Evolutionary conservation across 495 filamentous ascomycete genomes (phyloP).

Genomic region (Xeromyces bisporus): DNA sequence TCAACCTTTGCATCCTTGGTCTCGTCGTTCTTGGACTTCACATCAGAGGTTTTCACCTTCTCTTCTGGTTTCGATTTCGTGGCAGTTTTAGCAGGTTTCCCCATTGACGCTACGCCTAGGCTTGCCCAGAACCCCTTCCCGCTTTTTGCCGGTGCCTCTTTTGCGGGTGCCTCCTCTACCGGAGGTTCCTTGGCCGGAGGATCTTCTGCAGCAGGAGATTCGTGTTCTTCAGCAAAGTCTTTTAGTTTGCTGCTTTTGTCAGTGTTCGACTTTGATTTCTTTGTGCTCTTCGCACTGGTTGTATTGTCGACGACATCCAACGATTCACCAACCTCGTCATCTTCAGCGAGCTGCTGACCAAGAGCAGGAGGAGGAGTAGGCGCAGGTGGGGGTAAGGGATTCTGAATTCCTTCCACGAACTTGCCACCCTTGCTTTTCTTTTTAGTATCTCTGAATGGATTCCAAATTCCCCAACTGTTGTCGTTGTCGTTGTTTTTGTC

Average conservation of each 20-base stretch:
- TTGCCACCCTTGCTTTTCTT: conserved; percentile 29
- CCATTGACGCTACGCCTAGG: conserved; percentile 19
- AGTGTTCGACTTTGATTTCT: conserved; percentile 6
- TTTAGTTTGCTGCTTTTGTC: conserved; percentile 6
- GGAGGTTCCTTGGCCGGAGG: too few relatives aligned
- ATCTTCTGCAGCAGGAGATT: conserved; percentile 12
- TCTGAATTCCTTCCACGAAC: conserved; percentile 27
- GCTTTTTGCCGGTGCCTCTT: conserved; percentile 19
- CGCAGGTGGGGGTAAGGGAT: conserved; percentile 34
- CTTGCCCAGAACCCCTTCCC: conserved; percentile 31
- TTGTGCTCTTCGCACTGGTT: conserved; percentile 18
- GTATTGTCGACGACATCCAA: conserved; percentile 20
- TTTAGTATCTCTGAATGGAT: conserved; percentile 21
- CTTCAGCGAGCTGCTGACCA: conserved; percentile 21
- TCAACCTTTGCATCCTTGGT: conserved; percentile 12
- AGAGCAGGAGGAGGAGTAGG: conserved; percentile 35
- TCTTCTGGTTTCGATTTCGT: conserved; percentile 23
- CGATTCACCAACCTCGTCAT: conserved; percentile 12
- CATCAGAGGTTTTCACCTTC: conserved; percentile 11
- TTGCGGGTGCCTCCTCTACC: too few relatives aligned
- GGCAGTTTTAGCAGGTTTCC: conserved; percentile 19
- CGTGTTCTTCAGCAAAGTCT: conserved; percentile 12
- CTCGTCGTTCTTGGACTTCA: conserved; percentile 12
- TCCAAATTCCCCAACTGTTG: not conserved
- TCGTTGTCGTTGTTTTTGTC: conserved; percentile 10